Conservation (phyloP, 1,284 basidiomycete species). For the Tilletiaria anomala region DNA sequence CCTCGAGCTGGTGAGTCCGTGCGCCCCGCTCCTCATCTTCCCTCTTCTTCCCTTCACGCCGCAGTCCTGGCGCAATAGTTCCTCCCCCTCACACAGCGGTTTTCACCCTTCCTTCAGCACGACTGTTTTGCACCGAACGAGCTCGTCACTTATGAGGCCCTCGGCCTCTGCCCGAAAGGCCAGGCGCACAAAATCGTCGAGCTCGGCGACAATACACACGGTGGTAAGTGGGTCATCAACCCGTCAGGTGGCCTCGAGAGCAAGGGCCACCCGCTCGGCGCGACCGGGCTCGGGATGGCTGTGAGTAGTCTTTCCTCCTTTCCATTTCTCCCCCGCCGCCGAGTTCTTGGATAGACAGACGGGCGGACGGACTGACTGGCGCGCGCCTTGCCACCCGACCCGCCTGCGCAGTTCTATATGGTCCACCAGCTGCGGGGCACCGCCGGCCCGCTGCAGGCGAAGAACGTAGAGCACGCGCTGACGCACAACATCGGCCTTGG, state of each 20-base stretch:
- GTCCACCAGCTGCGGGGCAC: constrained; percentile 47
- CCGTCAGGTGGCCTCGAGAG: constrained; percentile 70
- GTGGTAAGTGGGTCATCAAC: constrained; percentile 62
- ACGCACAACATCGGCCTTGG: constrained; percentile 73
- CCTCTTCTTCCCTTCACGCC: neutral
- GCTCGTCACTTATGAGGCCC: constrained; percentile 69
- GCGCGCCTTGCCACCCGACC: no score
- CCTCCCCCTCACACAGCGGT: no score
- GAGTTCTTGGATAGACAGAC: no score
- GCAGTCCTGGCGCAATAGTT: no score
- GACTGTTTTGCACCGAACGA: constrained; percentile 58
- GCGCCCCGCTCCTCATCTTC: no score
- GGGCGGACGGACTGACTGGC: no score
- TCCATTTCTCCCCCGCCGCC: no score
- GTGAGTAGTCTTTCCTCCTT: no score
- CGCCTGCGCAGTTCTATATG: constrained; percentile 74
- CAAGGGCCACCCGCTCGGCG: constrained; percentile 64
- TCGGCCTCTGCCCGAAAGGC: constrained; percentile 56
- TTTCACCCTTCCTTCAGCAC: constrained; percentile 45
- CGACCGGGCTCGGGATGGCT: constrained; percentile 75
- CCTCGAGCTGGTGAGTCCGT: constrained; percentile 60
- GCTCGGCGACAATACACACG: constrained; percentile 57
- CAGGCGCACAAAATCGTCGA: constrained; percentile 65
- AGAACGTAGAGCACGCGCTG: constrained; percentile 62
- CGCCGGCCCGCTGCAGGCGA: constrained; percentile 45